Evolutionary conservation across 2,329 filamentous ascomycete species (phyloP).

Genomic region (Fusarium neocosmosporiellum): DNA sequence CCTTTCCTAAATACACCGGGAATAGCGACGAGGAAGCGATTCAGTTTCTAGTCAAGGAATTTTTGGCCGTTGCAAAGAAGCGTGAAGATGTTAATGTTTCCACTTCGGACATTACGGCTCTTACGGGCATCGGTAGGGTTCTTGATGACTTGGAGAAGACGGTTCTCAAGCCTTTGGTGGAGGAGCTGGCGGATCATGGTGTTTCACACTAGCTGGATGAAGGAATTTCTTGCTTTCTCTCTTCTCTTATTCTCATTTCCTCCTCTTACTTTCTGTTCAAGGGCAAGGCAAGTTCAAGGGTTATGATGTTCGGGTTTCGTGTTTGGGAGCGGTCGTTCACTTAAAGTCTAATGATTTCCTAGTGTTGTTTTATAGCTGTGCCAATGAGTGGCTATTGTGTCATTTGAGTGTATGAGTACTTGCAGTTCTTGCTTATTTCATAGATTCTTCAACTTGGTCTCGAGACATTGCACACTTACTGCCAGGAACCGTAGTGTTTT

Average conservation of each 20-base stretch:
- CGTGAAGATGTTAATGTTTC: neutral
- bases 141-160: neutral
- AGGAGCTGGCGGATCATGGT: neutral
- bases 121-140: neutral
- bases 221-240: neutral
- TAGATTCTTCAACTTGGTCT: neutral
- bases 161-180: neutral
- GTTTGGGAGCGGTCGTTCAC: neutral
- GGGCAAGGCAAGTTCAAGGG: neutral
- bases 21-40: neutral
- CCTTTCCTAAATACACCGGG: neutral
- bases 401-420: neutral
- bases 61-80: neutral
- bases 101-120: neutral
- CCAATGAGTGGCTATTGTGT: neutral
- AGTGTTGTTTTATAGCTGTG: neutral
- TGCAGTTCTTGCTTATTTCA: neutral
- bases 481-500: neutral
- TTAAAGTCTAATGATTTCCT: neutral
- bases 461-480: neutral
- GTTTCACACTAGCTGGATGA: neutral
- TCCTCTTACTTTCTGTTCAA: neutral
- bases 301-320: neutral
- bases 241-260: neutral
- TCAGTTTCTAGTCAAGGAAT: neutral